phyloP scores from a whole-genome alignment of 306 rosid species.

The Hippophae rhamnoides region DNA sequence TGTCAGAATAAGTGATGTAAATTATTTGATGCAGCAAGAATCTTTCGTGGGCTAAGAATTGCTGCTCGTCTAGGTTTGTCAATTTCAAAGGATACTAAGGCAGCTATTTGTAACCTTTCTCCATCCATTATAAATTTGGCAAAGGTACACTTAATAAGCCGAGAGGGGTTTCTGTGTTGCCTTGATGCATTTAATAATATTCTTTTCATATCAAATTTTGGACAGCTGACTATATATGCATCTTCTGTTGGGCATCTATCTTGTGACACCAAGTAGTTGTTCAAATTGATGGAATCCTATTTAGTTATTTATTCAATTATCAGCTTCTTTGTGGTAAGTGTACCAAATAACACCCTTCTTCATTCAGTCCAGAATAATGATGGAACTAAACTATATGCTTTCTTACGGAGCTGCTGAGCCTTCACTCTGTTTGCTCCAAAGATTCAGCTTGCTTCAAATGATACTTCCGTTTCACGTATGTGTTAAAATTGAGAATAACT shows the following conservation, averaged over 20 bases:
- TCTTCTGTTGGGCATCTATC: neutral
- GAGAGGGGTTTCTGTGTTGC: constrained; percentile 10
- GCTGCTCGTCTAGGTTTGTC: constrained; percentile 89
- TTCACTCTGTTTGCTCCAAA: constrained; percentile 61
- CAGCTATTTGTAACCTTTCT: constrained; percentile 32
- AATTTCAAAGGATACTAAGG: constrained; percentile 47
- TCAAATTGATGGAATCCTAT: neutral
- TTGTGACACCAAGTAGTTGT: neutral
- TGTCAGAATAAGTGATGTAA: constrained; percentile 14
- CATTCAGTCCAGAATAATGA: constrained; percentile 59
- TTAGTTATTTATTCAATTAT: neutral
- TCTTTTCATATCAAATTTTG: neutral
- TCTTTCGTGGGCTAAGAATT: constrained; percentile 87
- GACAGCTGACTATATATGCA: neutral
- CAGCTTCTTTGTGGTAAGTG: neutral
- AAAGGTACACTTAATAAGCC: constrained; percentile 25
- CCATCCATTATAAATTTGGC: constrained; percentile 23
- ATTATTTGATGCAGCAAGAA: constrained; percentile 54
- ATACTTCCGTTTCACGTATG: constrained; percentile 77
- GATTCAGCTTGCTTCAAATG: constrained; percentile 56
- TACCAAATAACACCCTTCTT: constrained; percentile 13
- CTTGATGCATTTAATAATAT: neutral
- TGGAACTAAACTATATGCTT: constrained; percentile 87
- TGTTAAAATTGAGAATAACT: constrained; percentile 10
- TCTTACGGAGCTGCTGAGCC: constrained; percentile 88